Evolutionary conservation across 352 stramenopile genomes (phyloP).

Genomic region (Phytophthora podocarpi): DNA sequence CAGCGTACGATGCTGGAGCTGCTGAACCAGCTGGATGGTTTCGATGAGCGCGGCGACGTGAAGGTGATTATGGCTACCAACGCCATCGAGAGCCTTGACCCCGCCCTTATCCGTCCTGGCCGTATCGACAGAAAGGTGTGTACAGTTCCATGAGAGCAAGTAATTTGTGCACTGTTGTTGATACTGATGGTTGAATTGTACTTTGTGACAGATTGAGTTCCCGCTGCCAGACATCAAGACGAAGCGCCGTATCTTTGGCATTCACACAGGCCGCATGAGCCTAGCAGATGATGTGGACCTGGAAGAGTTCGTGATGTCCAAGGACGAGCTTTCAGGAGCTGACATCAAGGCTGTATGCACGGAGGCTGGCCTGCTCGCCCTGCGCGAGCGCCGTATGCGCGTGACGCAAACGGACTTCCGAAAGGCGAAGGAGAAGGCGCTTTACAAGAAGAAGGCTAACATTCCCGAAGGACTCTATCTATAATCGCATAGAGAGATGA

Average conservation of each 20-base stretch:
- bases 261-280: slow-evolving; percentile 99
- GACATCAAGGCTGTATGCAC: slow-evolving; percentile 99
- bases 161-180: background rate
- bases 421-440: slow-evolving; percentile 99
- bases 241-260: slow-evolving; percentile 99
- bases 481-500: slow-evolving; percentile 67
- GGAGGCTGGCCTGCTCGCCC: slow-evolving; percentile 98
- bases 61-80: slow-evolving; percentile 99
- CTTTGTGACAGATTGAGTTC: slow-evolving; percentile 96
- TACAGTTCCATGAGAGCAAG: background rate
- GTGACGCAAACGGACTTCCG: slow-evolving; percentile 99
- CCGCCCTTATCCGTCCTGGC: slow-evolving; percentile 98
- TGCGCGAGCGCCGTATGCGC: slow-evolving; percentile 99
- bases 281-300: slow-evolving; percentile 98
- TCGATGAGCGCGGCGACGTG: slow-evolving; percentile 99
- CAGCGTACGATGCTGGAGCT: slow-evolving; percentile 99
- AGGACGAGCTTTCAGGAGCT: slow-evolving; percentile 99
- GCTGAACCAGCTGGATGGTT: slow-evolving; percentile 99
- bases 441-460: slow-evolving; percentile 99
- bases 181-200: slow-evolving; percentile 13
- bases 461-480: slow-evolving; percentile 99
- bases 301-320: slow-evolving; percentile 99
- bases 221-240: slow-evolving; percentile 99
- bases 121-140: slow-evolving; percentile 99
- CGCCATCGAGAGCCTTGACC: slow-evolving; percentile 98